These are phyloP conservation scores for Trichoderma semiorbis DNA, from an alignment of 2,329 filamentous ascomycete species.

Conservation along the genomic window DNA sequence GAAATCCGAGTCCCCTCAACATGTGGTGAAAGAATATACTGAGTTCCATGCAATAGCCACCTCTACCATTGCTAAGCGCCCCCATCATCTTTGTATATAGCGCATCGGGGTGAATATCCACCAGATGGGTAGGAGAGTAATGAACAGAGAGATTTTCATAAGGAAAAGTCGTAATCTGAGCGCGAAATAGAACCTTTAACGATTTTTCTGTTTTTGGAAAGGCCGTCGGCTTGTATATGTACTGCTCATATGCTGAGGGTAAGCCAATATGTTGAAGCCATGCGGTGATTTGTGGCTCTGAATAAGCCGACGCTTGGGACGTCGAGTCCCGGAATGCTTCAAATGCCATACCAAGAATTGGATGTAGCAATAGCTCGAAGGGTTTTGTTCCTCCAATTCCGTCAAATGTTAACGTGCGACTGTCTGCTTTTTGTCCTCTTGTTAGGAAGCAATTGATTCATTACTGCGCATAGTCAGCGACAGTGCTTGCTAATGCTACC, in stretches of 20 bases:
- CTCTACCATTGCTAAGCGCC: slow-evolving; percentile 38
- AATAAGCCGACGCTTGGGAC: not conserved
- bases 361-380: not conserved
- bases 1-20: slow-evolving; percentile 48
- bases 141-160: not conserved
- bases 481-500: not conserved
- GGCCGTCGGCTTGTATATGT: not conserved
- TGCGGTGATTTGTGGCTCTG: not conserved
- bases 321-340: not conserved
- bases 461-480: not conserved
- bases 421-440: not conserved
- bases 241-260: not conserved
- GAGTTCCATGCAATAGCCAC: slow-evolving; percentile 61
- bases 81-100: slow-evolving; percentile 50
- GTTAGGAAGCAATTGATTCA: not conserved
- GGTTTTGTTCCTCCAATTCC: not conserved
- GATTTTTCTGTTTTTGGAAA: not conserved
- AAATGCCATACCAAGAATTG: not conserved
- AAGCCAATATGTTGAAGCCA: not conserved
- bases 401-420: not conserved
- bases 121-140: not conserved
- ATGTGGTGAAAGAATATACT: slow-evolving; percentile 54
- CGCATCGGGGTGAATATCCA: slow-evolving; percentile 38
- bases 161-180: not conserved
- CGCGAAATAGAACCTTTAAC: not conserved